These are phyloP conservation scores for Colletotrichum limetticola DNA, from an alignment of 2,329 filamentous ascomycete species.

Conservation along the genomic window DNA sequence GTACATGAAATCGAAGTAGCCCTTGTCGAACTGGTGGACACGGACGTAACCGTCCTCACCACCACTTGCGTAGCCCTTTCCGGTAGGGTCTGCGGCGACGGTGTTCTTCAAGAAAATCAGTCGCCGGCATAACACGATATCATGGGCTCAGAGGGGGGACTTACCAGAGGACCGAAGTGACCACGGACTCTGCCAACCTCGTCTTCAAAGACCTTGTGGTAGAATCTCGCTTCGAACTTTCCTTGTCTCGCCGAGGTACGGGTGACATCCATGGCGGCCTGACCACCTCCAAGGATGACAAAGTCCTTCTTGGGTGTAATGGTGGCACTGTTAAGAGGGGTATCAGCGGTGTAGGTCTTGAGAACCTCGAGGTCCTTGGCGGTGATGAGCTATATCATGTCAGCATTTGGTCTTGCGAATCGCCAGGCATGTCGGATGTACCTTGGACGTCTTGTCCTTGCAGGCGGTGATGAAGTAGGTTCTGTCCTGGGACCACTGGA, in stretches of 20 bases:
- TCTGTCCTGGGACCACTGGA: constrained; percentile 93
- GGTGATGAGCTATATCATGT: constrained; percentile 74
- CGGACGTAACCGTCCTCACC: constrained; percentile 99
- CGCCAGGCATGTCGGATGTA: constrained; percentile 43
- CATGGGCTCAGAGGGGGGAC: constrained; percentile 33
- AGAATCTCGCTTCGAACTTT: constrained; percentile 99
- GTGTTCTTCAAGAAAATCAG: constrained; percentile 71
- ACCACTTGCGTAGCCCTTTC: constrained; percentile 92
- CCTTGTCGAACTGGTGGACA: constrained; percentile 98
- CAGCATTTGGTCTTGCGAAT: background rate
- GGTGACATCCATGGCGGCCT: constrained; percentile 99
- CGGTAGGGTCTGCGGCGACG: constrained; percentile 90
- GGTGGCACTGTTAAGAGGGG: constrained; percentile 93
- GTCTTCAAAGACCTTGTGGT: constrained; percentile 99
- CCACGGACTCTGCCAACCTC: constrained; percentile 97
- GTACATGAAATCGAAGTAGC: constrained; percentile 98
- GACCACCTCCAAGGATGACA: constrained; percentile 96
- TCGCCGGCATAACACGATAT: background rate
- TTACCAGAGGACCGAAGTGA: constrained; percentile 88
- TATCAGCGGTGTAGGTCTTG: constrained; percentile 93
- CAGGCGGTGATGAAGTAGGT: constrained; percentile 98
- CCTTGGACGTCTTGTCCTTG: constrained; percentile 97
- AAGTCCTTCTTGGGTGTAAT: constrained; percentile 98
- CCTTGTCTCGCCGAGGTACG: constrained; percentile 93
- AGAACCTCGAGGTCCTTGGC: constrained; percentile 88